phyloP scores from a whole-genome alignment of 306 rosid species.

The Lathyrus aphaca region DNA sequence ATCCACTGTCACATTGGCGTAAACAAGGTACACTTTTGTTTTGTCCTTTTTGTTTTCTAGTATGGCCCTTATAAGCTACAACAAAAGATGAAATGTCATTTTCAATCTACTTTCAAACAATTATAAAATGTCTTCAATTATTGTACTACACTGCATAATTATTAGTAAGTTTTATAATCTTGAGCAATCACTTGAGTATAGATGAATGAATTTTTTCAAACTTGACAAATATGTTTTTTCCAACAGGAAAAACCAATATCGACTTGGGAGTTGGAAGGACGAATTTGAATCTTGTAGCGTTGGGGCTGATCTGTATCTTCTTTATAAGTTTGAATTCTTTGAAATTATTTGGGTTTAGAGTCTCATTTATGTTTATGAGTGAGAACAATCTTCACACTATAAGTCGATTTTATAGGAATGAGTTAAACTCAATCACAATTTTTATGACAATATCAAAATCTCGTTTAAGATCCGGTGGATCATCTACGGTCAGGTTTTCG shows the following conservation, averaged over 20 bases:
- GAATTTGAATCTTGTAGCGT: slow-evolving; percentile 63
- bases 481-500: too few relatives aligned
- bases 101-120: neutral
- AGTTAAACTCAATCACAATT: too few relatives aligned
- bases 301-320: slow-evolving; percentile 63
- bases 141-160: neutral
- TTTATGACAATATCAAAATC: too few relatives aligned
- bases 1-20: slow-evolving; percentile 67
- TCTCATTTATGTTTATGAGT: too few relatives aligned
- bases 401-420: too few relatives aligned
- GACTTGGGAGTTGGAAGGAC: slow-evolving; percentile 65
- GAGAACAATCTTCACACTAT: too few relatives aligned
- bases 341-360: slow-evolving; percentile 65
- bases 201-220: slow-evolving; percentile 19
- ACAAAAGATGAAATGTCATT: slow-evolving; percentile 1
- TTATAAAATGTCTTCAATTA: neutral
- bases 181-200: neutral
- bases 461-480: too few relatives aligned
- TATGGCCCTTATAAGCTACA: slow-evolving; percentile 69
- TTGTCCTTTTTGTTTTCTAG: slow-evolving; percentile 70
- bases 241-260: slow-evolving; percentile 82
- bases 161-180: too few relatives aligned
- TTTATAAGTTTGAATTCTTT: slow-evolving; percentile 64
- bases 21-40: slow-evolving; percentile 62
- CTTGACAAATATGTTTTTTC: slow-evolving; percentile 72